Percentiles rank a stretch among this genome's conserved stretches.
These are phyloP conservation scores for Fusarium tjaetaba DNA, from an alignment of 2,329 filamentous ascomycete genomes.

Conservation along the genomic window DNA sequence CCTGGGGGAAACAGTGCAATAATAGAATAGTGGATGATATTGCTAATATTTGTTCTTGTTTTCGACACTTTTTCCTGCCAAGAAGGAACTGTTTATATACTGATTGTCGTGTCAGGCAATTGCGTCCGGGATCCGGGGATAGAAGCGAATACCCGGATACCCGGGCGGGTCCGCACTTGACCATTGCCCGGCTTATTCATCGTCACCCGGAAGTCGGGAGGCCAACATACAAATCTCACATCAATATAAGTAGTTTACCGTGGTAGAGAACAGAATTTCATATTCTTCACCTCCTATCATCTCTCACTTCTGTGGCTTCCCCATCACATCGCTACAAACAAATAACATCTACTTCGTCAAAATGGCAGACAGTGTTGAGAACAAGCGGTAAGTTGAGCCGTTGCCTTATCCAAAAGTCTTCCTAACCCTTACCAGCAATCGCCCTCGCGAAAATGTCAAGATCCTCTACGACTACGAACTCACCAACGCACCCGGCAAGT, in stretches of 20 bases:
- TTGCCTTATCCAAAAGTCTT: fast-evolving
- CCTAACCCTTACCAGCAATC: not conserved
- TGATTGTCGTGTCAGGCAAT: fast-evolving
- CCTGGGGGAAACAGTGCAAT: fast-evolving
- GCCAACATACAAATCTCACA: too few relatives aligned
- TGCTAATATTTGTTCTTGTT: too few relatives aligned
- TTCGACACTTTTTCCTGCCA: fast-evolving
- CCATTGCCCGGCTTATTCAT: too few relatives aligned
- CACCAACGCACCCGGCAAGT: slow-evolving; percentile 25
- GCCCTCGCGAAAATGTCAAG: slow-evolving; percentile 27
- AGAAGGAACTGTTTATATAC: not conserved
- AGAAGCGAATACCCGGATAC: not conserved
- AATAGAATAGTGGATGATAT: not conserved
- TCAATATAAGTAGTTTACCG: not conserved
- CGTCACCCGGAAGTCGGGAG: not conserved
- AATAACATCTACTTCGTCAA: fast-evolving
- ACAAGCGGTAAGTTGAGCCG: not conserved
- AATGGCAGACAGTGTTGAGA: not conserved
- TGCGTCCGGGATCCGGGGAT: fast-evolving
- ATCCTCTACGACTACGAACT: slow-evolving; percentile 24
- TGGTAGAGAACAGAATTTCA: fast-evolving
- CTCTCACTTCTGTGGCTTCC: fast-evolving
- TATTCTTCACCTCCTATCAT: too few relatives aligned
- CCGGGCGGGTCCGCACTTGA: not conserved
- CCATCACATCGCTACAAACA: too few relatives aligned